Conservation (phyloP, 371 early-diverging fungal species). For the Actinomortierella ambigua region DNA sequence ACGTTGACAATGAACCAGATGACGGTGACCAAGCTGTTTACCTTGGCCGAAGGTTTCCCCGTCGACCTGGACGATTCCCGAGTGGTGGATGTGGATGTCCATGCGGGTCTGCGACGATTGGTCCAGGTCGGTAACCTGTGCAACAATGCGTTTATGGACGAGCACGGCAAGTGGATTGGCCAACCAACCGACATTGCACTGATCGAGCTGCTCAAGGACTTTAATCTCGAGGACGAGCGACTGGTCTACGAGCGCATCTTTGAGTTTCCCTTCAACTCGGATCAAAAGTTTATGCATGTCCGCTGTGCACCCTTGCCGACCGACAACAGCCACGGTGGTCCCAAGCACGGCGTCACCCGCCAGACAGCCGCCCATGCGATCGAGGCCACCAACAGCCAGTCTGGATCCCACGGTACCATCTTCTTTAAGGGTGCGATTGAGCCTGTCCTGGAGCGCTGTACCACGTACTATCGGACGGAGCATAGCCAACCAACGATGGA, state of each 20-base stretch:
- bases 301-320: conserved; percentile 45
- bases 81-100: conserved; percentile 44
- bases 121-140: conserved; percentile 73
- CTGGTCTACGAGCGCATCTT: conserved; percentile 64
- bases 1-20: conserved; percentile 88
- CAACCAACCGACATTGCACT: conserved; percentile 90
- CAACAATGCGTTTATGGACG: conserved; percentile 78
- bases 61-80: conserved; percentile 66
- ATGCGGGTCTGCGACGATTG: conserved; percentile 55
- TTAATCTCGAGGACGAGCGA: conserved; percentile 65
- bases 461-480: conserved; percentile 59
- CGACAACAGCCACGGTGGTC: conserved; percentile 3
- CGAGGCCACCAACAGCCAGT: conserved; percentile 43
- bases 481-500: conserved; percentile 49
- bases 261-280: conserved; percentile 90
- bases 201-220: conserved; percentile 61
- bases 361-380: conserved; percentile 26
- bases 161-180: conserved; percentile 71
- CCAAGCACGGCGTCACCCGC: conserved; percentile 23
- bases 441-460: conserved; percentile 70
- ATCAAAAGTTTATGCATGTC: conserved; percentile 91
- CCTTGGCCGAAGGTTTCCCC: conserved; percentile 62
- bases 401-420: conserved; percentile 36
- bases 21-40: conserved; percentile 79
- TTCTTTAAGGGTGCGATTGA: conserved; percentile 85